Evolutionary conservation across 345 rosid species (phyloP).

Genomic region (Noccaea bulbosa): DNA sequence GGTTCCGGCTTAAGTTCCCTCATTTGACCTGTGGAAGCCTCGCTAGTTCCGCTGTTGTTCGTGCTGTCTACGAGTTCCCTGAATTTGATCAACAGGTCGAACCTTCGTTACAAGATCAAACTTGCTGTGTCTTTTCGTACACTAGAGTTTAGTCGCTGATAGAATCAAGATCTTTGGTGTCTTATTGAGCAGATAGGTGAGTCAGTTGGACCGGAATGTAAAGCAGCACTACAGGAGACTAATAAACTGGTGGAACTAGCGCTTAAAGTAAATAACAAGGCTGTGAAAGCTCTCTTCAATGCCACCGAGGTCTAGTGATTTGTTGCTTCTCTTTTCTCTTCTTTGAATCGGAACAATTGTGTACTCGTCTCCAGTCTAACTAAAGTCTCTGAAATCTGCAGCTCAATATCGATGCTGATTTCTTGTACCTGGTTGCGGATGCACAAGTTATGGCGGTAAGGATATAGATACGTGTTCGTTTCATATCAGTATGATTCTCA

Average conservation of each 20-base stretch:
- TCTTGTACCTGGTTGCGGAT: slow-evolving; percentile 87
- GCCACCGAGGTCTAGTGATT: slow-evolving; percentile 72
- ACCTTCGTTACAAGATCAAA: slow-evolving; percentile 3
- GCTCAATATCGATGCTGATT: slow-evolving; percentile 90
- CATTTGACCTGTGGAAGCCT: slow-evolving; percentile 96
- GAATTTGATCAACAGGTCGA: slow-evolving; percentile 83
- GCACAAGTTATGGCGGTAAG: slow-evolving; percentile 78
- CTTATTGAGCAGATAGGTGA: slow-evolving; percentile 65
- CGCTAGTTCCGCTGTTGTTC: slow-evolving; percentile 97
- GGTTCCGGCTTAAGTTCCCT: slow-evolving; percentile 96
- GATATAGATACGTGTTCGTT: not conserved
- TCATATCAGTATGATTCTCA: slow-evolving; percentile 10
- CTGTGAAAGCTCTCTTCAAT: slow-evolving; percentile 63
- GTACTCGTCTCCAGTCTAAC: not conserved
- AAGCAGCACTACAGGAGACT: slow-evolving; percentile 75
- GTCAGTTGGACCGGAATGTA: slow-evolving; percentile 91
- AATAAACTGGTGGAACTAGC: slow-evolving; percentile 68
- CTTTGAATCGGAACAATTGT: not conserved
- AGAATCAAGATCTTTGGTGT: not conserved
- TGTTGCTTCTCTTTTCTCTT: slow-evolving; percentile 24
- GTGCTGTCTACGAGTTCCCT: slow-evolving; percentile 73
- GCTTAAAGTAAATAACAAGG: slow-evolving; percentile 64
- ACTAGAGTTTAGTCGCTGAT: slow-evolving; percentile 5
- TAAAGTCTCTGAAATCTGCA: slow-evolving; percentile 44
- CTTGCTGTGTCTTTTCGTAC: not conserved